Percentiles rank a stretch among this genome's conserved stretches.
phyloP scores from a whole-genome alignment of 148 eudicot genomes.

The Vaccinium myrtillus region DNA sequence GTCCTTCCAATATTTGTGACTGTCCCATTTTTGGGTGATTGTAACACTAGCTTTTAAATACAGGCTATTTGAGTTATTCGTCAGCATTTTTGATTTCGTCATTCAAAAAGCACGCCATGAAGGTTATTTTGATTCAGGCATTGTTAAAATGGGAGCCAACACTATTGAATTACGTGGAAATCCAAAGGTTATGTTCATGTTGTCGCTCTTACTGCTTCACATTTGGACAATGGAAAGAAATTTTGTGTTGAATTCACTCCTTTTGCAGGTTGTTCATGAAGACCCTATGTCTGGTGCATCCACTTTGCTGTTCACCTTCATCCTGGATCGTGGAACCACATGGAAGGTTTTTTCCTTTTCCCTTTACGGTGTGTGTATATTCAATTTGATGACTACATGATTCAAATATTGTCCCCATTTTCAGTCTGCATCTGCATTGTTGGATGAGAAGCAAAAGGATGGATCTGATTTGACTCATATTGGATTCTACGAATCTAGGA shows the following conservation, averaged over 20 bases:
- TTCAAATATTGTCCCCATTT: slow-evolving; percentile 6
- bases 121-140: slow-evolving; percentile 91
- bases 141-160: slow-evolving; percentile 85
- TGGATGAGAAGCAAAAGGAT: slow-evolving; percentile 78
- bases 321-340: slow-evolving; percentile 79
- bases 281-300: slow-evolving; percentile 94
- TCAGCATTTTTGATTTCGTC: slow-evolving; percentile 70
- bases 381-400: background rate
- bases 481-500: slow-evolving; percentile 86
- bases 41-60: background rate
- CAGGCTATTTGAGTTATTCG: slow-evolving; percentile 94
- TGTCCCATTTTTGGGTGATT: background rate
- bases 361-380: background rate
- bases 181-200: slow-evolving; percentile 67
- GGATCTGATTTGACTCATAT: slow-evolving; percentile 53
- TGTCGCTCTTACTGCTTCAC: background rate
- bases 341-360: slow-evolving; percentile 65
- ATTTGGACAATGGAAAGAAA: background rate
- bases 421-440: slow-evolving; percentile 73
- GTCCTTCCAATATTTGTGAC: background rate
- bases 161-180: slow-evolving; percentile 68
- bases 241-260: background rate
- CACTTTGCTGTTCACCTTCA: slow-evolving; percentile 78
- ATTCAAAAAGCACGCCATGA: slow-evolving; percentile 78
- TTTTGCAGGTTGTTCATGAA: slow-evolving; percentile 77